phyloP scores from a whole-genome alignment of 345 rosid species.

The Geranium brycei region DNA sequence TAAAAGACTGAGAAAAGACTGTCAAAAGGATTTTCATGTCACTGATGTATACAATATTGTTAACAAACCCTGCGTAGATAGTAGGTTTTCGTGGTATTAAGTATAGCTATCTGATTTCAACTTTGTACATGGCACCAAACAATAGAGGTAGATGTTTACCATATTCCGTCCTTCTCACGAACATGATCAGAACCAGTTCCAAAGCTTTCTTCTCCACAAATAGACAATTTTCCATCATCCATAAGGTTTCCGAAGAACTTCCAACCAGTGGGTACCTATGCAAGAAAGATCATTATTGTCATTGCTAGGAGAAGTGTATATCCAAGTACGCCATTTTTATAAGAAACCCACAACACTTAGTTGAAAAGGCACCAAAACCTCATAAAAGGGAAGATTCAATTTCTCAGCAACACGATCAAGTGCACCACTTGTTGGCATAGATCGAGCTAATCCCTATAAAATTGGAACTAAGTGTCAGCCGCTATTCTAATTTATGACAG shows the following conservation, averaged over 20 bases:
- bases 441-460: conserved; percentile 80
- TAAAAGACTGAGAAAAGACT: too few species aligned
- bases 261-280: conserved; percentile 95
- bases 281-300: conserved; percentile 6
- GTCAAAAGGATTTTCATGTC: background rate
- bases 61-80: background rate
- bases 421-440: conserved; percentile 97
- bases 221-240: conserved; percentile 88
- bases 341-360: conserved; percentile 7
- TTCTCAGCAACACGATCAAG: conserved; percentile 89
- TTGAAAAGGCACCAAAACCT: conserved; percentile 26
- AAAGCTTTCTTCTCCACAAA: conserved; percentile 95
- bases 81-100: background rate
- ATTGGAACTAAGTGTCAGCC: background rate
- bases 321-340: background rate
- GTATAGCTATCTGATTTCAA: background rate
- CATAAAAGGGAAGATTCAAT: conserved; percentile 69
- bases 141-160: conserved; percentile 34
- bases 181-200: conserved; percentile 97
- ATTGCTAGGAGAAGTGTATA: background rate
- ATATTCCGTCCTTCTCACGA: conserved; percentile 91
- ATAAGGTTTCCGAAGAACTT: conserved; percentile 91
- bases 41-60: background rate
- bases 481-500: background rate
- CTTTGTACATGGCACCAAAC: background rate